Percentiles rank a stretch among this genome's conserved stretches.
Evolutionary conservation across 208 protist genomes (phyloP).

Genomic region (Trichomonas vaginalis): DNA sequence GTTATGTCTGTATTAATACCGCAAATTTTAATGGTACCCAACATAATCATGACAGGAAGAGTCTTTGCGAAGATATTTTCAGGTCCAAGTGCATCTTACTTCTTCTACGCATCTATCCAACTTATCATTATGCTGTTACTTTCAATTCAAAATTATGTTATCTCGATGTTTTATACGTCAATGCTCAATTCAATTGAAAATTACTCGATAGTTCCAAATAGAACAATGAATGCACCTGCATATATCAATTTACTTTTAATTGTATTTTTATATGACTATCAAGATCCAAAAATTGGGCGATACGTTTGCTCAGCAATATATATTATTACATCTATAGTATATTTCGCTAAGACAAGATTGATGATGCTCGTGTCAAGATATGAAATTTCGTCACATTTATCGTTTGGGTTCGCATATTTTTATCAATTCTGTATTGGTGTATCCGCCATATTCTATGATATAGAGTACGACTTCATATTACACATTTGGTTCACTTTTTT

Average conservation of each 20-base stretch:
- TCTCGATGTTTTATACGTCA: background rate
- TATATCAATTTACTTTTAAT: background rate
- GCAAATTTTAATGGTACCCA: background rate
- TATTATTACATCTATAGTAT: background rate
- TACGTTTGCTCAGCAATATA: background rate
- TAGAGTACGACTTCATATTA: background rate
- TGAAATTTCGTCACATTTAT: background rate
- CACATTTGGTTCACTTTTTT: background rate
- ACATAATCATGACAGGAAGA: background rate
- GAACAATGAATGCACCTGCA: background rate
- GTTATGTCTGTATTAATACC: background rate
- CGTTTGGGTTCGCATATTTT: background rate
- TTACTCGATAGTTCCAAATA: background rate
- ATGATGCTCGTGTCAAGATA: background rate
- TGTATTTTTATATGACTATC: background rate
- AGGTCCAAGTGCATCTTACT: background rate
- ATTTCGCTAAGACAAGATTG: background rate
- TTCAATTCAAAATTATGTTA: background rate
- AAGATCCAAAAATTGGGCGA: background rate
- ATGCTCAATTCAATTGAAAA: background rate
- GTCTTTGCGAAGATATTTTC: background rate
- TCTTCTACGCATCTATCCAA: background rate
- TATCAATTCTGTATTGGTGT: background rate
- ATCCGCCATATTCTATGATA: background rate
- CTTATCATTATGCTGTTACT: background rate